Base-by-base conservation (phyloP, 768 basidiomycete genomes). In the Melanogaster broomeanus region DNA sequence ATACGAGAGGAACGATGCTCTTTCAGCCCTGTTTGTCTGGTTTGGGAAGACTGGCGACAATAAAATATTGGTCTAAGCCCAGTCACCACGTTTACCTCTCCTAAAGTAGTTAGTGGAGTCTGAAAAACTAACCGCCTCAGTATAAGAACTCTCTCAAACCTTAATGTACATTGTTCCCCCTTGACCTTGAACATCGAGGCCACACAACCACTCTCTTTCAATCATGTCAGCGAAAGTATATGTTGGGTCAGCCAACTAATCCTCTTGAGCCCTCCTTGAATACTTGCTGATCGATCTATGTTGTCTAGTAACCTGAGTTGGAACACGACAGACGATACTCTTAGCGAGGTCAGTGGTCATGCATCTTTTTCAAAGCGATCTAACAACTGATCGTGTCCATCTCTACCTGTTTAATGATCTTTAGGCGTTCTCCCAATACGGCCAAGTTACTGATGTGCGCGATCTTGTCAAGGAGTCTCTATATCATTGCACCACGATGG, bases 401-500 rank as follows among this genome's bases (percentile, higher is more conserved):
- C 31, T 6, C 11, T 13, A 39, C 48, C 49, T 11, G 4, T 28
- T 45, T 13, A n/a, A 53, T 19, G 46, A 55, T 51, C 25, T 24
- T 27, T 25, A 78, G 75, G 72, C 73, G 6, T 82, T 82, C 71
- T 55, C 61, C 39, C 42, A 64, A 13, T 77, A 59, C 62, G 81
- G 81, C 52, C 45, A 68, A 33, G 72, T 82, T 59, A 44, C 68
- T 52, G 81, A 82, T 75, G 80, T 82, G 68, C 67, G 80, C 74
- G 56, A 59, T 67, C 60, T 57, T 53, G 58, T 57, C 58, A 49
- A n/a, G 62, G 61, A 59, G 49, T 70, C 67, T 58, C 55, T 56
- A 59, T 51, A 45, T 68, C 67, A 58, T 60, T 35, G 59, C 58
- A 66, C 66, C 46, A 45, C 54, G 66, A 68, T 66, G 66, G 67